These are phyloP conservation scores for Plasmodium adleri DNA, from an alignment of 169 alveolate genomes.

Conservation along the genomic window DNA sequence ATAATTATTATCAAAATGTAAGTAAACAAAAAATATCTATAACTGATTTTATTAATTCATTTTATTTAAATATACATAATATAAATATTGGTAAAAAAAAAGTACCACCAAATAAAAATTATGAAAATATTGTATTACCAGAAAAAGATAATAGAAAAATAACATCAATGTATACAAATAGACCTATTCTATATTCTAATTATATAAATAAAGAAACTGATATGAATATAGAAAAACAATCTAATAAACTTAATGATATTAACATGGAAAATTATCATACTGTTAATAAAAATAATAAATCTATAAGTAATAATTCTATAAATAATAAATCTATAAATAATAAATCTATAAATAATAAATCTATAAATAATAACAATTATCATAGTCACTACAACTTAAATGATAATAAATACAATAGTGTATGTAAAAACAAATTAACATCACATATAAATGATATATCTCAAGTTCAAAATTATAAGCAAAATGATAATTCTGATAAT, in stretches of 20 bases:
- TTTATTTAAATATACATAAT: conserved; percentile 56
- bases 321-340: too few species aligned
- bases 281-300: too few species aligned
- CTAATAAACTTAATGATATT: not conserved
- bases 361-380: too few species aligned
- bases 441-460: too few species aligned
- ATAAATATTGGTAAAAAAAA: conserved; percentile 43
- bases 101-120: conserved; percentile 35
- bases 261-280: not conserved
- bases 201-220: conserved; percentile 16
- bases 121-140: conserved; percentile 21
- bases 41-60: conserved; percentile 34
- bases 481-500: too few species aligned
- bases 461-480: too few species aligned
- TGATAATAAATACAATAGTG: too few species aligned
- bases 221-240: not conserved
- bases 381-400: too few species aligned
- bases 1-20: conserved; percentile 14
- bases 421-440: too few species aligned
- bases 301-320: too few species aligned
- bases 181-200: conserved; percentile 14
- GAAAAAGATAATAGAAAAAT: conserved; percentile 50
- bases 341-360: too few species aligned
- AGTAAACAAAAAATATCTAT: conserved; percentile 12
- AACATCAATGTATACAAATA: conserved; percentile 24